Percentiles rank a stretch among this genome's conserved stretches.
phyloP scores from a whole-genome alignment of 495 filamentous ascomycete species.

The Neurospora sp. region DNA sequence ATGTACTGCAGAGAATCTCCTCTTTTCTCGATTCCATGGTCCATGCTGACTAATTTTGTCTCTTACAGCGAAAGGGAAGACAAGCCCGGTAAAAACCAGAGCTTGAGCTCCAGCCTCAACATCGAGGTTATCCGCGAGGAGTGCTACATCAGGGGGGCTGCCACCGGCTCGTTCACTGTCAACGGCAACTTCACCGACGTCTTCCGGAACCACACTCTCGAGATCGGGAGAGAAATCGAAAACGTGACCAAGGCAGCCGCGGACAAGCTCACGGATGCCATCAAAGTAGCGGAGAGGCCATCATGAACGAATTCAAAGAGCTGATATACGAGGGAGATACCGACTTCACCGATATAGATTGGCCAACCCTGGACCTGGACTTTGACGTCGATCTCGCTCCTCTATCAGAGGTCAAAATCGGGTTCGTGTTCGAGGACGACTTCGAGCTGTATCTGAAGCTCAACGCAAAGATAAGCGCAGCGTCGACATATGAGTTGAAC shows the following conservation, averaged over 20 bases:
- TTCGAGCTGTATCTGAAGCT: conserved; percentile 44
- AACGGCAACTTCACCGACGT: conserved; percentile 26
- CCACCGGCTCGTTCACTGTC: conserved; percentile 30
- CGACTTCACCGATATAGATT: conserved; percentile 23
- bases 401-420: conserved; percentile 31
- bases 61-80: background rate
- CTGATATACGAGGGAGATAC: conserved; percentile 14
- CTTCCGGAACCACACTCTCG: conserved; percentile 21
- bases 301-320: background rate
- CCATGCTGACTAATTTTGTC: background rate
- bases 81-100: background rate
- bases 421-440: conserved; percentile 36
- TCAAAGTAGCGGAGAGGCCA: background rate
- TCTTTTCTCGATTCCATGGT: background rate
- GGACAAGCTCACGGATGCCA: conserved; percentile 18
- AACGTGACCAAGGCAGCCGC: conserved; percentile 21
- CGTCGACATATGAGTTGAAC: conserved; percentile 38
- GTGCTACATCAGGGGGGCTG: conserved; percentile 42
- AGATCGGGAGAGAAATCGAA: conserved; percentile 18
- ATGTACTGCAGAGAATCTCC: background rate
- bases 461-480: conserved; percentile 31
- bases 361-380: conserved; percentile 26
- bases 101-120: background rate
- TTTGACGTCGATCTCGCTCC: conserved; percentile 30
- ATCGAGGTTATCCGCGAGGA: conserved; percentile 37